Evolutionary conservation across 2,329 filamentous ascomycete species (phyloP).

Genomic region (Dactylonectria estremocensis): DNA sequence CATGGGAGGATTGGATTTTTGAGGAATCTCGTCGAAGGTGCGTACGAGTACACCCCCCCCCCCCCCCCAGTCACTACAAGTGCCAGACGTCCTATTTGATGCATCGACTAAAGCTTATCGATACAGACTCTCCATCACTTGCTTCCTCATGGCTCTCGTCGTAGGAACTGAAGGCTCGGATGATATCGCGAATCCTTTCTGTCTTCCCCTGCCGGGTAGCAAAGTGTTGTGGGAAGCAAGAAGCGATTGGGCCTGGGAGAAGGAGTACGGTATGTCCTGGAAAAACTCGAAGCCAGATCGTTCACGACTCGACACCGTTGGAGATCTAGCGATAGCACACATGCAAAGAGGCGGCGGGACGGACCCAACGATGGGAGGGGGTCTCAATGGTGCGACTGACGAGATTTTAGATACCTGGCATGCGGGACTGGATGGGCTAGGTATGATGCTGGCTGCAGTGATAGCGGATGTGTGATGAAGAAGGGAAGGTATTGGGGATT

Average conservation of each 20-base stretch:
- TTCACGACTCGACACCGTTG: background rate
- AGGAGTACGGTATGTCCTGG: constrained; percentile 4
- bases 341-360: background rate
- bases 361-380: background rate
- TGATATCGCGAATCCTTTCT: background rate
- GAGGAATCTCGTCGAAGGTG: constrained; percentile 19
- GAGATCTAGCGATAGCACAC: constrained; percentile 3
- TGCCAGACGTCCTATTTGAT: background rate
- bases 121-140: constrained; percentile 1
- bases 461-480: constrained; percentile 3
- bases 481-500: background rate
- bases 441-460: constrained; percentile 11
- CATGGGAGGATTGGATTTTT: constrained; percentile 17
- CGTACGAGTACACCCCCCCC: background rate
- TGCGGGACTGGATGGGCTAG: constrained; percentile 4
- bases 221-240: constrained; percentile 12
- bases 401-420: constrained; percentile 5
- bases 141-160: constrained; percentile 1
- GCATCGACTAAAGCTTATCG: background rate
- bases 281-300: background rate
- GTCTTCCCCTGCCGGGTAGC: constrained; percentile 2
- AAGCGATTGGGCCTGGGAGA: background rate
- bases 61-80: background rate
- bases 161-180: background rate
- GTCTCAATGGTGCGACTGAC: background rate